Evolutionary conservation across 306 rosid species (phyloP).

Genomic region (Cucurbita maxima): DNA sequence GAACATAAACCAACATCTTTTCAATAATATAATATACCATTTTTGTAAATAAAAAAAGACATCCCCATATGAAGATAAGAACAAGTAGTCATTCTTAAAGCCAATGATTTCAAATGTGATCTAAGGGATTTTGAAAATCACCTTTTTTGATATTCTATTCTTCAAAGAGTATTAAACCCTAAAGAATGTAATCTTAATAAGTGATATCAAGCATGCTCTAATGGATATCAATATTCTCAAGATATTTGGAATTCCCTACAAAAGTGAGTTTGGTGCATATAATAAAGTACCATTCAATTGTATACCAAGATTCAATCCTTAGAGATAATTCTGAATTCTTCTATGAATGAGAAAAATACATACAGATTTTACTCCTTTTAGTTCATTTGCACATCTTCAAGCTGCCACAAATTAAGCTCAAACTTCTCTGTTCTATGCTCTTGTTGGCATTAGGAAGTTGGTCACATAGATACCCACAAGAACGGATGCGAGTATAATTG

Average conservation of each 20-base stretch:
- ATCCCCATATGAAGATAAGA: background rate
- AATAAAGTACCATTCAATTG: background rate
- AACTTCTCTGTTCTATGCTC: background rate
- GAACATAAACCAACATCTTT: background rate
- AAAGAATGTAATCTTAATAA: constrained; percentile 1
- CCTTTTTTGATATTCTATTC: background rate
- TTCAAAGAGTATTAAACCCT: background rate
- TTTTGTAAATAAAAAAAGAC: background rate
- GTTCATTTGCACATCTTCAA: background rate
- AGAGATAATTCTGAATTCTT: background rate
- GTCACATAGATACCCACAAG: background rate
- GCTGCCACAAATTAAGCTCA: background rate
- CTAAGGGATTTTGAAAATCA: background rate
- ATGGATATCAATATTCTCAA: background rate
- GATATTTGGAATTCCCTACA: background rate
- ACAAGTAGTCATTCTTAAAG: background rate
- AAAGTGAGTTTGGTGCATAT: background rate
- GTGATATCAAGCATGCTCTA: background rate
- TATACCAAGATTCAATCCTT: background rate
- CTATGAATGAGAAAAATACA: background rate
- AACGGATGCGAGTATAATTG: background rate
- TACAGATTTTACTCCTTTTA: background rate
- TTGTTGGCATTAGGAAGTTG: background rate
- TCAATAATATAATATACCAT: too few species aligned
- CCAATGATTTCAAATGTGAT: background rate